Percentiles rank a stretch among this genome's conserved stretches.
Conservation (phyloP, 2,329 filamentous ascomycete genomes). For the Diaporthe sp. region DNA sequence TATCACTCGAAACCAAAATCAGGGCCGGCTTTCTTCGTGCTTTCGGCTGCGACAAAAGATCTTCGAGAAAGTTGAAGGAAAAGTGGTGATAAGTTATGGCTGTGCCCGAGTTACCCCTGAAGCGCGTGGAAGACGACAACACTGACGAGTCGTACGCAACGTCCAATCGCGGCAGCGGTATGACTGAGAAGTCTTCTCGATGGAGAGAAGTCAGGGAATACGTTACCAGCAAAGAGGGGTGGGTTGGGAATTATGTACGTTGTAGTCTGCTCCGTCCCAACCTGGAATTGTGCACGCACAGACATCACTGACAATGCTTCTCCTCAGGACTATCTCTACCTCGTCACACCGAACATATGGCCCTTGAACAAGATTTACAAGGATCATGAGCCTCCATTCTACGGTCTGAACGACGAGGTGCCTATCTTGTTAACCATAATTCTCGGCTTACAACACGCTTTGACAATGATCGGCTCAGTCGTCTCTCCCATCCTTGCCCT, state of each 20-base stretch:
- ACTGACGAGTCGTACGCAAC: constrained; percentile 28
- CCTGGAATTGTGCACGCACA: not conserved
- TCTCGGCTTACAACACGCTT: constrained; percentile 77
- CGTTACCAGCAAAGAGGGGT: constrained; percentile 53
- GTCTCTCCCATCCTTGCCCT: constrained; percentile 75
- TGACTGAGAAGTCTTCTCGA: constrained; percentile 17
- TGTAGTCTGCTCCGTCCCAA: not conserved
- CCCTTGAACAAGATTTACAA: constrained; percentile 72
- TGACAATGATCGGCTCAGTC: constrained; percentile 75
- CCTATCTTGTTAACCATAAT: constrained; percentile 76
- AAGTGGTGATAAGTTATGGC: not conserved
- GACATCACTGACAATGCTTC: constrained; percentile 42
- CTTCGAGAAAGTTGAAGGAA: not conserved
- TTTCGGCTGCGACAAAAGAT: not conserved
- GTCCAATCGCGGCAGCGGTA: not conserved
- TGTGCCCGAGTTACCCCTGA: constrained; percentile 5
- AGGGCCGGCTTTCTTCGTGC: not conserved
- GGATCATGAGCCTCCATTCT: constrained; percentile 72
- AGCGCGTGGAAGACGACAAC: constrained; percentile 13
- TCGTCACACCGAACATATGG: constrained; percentile 63
- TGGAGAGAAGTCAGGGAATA: constrained; percentile 40
- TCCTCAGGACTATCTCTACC: constrained; percentile 52
- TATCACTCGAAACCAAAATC: not conserved
- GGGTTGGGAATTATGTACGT: constrained; percentile 56
- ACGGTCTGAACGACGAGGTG: constrained; percentile 77